These are phyloP conservation scores for grape (Vitis vinifera) DNA, from an alignment of 164 flowering plant species.

Conservation along the genomic window DNA sequence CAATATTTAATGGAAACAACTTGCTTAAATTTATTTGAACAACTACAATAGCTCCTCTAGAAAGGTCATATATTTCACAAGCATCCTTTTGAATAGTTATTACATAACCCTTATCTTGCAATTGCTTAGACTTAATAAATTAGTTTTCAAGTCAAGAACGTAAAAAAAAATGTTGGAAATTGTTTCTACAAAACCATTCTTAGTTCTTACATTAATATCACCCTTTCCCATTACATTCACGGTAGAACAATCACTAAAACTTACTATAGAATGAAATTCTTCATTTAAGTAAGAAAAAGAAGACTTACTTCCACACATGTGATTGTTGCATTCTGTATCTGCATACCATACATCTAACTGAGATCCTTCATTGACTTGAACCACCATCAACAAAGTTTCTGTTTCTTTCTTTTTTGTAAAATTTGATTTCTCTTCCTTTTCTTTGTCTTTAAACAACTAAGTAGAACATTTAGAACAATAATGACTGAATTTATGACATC, in stretches of 20 bases:
- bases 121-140: neutral
- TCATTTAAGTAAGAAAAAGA: constrained; percentile 18
- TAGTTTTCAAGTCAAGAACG: constrained; percentile 3
- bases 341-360: constrained; percentile 10
- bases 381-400: constrained; percentile 12
- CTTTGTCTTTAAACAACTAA: constrained; percentile 8
- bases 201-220: constrained; percentile 12
- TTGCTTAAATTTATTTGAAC: constrained; percentile 6
- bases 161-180: neutral
- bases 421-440: constrained; percentile 13
- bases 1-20: constrained; percentile 10
- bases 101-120: neutral
- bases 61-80: too few relatives aligned
- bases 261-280: neutral
- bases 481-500: constrained; percentile 8
- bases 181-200: constrained; percentile 5
- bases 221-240: constrained; percentile 11
- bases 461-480: too few relatives aligned
- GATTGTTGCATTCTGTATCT: constrained; percentile 8
- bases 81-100: neutral
- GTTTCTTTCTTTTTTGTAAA: constrained; percentile 9
- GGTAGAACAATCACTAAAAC: neutral
- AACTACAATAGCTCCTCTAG: too few relatives aligned
- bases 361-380: neutral
- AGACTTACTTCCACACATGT: constrained; percentile 1